Conservation (phyloP, 495 filamentous ascomycete species). For the Penicillium silybi region DNA sequence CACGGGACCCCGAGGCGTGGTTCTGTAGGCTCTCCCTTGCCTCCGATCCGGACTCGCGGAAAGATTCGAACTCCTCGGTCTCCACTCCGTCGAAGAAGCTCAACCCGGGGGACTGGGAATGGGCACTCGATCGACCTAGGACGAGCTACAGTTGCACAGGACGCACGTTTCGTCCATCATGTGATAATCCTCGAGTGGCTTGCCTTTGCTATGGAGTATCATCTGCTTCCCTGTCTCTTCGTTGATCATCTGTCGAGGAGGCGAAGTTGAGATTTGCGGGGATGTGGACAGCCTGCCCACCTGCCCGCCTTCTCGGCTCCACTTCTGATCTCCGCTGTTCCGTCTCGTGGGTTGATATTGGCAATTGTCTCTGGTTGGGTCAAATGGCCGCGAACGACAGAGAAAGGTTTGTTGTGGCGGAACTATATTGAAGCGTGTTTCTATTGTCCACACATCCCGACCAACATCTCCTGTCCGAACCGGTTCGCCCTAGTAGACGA, state of each 20-base stretch:
- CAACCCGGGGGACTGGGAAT: constrained; percentile 16
- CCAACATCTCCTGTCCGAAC: background rate
- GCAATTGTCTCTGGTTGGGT: background rate
- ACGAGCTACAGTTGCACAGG: constrained; percentile 14
- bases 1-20: constrained; percentile 7
- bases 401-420: background rate
- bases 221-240: constrained; percentile 5
- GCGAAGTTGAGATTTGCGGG: constrained; percentile 6
- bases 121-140: constrained; percentile 8
- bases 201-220: constrained; percentile 4
- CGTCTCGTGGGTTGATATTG: background rate
- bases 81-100: background rate
- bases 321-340: constrained; percentile 1
- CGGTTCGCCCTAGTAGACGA: background rate
- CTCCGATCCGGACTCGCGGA: constrained; percentile 17
- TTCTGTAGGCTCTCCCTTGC: background rate
- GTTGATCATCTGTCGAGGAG: constrained; percentile 5
- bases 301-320: background rate
- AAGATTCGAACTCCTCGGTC: constrained; percentile 1
- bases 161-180: constrained; percentile 27
- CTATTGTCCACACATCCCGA: background rate
- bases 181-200: constrained; percentile 16
- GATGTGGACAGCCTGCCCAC: background rate
- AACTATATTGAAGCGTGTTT: background rate
- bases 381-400: background rate